phyloP scores from a whole-genome alignment of 2,329 filamentous ascomycete species.

The Ophiostoma quercus region DNA sequence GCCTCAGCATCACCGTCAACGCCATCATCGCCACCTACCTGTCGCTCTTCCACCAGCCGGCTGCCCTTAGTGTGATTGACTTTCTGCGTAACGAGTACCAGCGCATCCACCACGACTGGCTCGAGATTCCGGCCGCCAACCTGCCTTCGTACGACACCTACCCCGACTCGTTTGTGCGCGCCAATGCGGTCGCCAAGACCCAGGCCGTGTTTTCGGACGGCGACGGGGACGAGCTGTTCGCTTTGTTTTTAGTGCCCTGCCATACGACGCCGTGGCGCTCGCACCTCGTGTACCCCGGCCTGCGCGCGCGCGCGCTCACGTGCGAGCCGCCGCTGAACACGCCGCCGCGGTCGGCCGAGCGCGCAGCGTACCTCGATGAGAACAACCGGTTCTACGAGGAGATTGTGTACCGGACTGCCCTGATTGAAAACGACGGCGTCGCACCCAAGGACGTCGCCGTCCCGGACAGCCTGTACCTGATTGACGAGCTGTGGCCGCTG shows the following conservation, averaged over 20 bases:
- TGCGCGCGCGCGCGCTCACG: conserved; percentile 76
- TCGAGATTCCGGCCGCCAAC: conserved; percentile 31
- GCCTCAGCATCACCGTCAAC: conserved; percentile 60
- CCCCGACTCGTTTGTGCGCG: conserved; percentile 27
- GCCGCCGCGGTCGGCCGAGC: conserved; percentile 52
- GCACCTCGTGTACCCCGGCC: conserved; percentile 68
- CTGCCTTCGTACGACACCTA: conserved; percentile 34
- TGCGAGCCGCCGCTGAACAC: conserved; percentile 82
- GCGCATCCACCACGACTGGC: conserved; percentile 44
- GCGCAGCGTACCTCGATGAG: conserved; percentile 73
- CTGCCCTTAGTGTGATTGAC: conserved; percentile 66
- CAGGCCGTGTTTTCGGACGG: conserved; percentile 20
- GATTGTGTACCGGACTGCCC: conserved; percentile 28
- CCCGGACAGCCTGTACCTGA: conserved; percentile 47
- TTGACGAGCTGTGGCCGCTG: conserved; percentile 44
- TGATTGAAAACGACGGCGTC: neutral
- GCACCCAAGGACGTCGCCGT: neutral
- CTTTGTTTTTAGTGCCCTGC: conserved; percentile 88
- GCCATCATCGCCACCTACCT: conserved; percentile 68
- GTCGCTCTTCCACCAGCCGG: conserved; percentile 72
- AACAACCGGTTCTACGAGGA: conserved; percentile 85
- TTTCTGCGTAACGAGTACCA: conserved; percentile 74
- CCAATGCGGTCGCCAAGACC: conserved; percentile 22
- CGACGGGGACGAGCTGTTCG: conserved; percentile 48
- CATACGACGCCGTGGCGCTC: conserved; percentile 95